Conservation (phyloP, 495 filamentous ascomycete genomes). For the Pseudoneurospora amorphoporcata region DNA sequence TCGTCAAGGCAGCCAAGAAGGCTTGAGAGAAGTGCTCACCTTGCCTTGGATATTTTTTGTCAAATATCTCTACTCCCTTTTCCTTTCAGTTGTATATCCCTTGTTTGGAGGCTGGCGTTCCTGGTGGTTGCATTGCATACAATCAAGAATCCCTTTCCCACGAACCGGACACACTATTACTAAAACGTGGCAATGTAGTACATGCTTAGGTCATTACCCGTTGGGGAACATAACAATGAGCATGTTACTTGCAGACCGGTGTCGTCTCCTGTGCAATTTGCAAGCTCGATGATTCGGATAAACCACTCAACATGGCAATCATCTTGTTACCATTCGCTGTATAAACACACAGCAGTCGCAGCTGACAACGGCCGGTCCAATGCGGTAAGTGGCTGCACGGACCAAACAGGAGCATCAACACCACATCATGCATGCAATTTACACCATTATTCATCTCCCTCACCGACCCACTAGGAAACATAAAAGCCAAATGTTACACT, state of each 20-base stretch:
- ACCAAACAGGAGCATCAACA: background rate
- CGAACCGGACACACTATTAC: background rate
- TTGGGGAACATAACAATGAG: background rate
- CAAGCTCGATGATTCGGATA: background rate
- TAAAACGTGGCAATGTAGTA: background rate
- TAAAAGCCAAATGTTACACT: background rate
- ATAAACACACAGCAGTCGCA: background rate
- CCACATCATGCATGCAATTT: background rate
- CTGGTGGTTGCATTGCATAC: constrained; percentile 2
- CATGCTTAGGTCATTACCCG: background rate
- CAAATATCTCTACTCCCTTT: background rate
- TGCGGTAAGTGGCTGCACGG: background rate
- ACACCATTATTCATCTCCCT: background rate
- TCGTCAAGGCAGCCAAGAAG: background rate
- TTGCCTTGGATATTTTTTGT: background rate
- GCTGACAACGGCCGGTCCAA: background rate
- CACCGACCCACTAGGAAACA: background rate
- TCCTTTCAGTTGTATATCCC: background rate
- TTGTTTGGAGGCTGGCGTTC: constrained; percentile 4
- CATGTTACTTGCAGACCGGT: background rate
- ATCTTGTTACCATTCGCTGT: background rate
- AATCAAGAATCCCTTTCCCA: constrained; percentile 6
- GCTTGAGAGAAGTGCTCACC: background rate
- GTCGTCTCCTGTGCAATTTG: background rate
- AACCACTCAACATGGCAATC: background rate